Base-by-base conservation (phyloP, 805 yeast species). In the Candida ipomoeae region DNA sequence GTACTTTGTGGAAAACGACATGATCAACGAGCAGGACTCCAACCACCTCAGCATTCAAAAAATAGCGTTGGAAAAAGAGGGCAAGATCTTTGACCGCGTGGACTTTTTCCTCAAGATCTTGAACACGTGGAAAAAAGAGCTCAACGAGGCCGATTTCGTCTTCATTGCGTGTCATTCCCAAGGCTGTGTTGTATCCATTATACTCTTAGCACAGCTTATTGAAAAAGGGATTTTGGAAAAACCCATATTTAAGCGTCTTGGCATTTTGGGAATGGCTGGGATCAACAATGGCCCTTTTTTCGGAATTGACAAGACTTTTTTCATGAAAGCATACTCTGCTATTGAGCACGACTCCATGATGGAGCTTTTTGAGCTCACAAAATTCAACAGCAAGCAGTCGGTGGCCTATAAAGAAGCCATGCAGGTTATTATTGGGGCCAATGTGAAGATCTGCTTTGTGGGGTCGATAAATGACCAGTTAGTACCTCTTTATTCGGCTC, bases 111-210 rank as follows among this genome's bases (percentile, higher is more conserved):
- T 83, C 54, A 81, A 82, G 32, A 79, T 89, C 40, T 73, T 92
- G 65, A 73, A 75, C 56, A 84, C 83, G 62, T 87, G 92, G 89
- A 64, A 72, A 38, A 68, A 74, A n/a, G 77, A 75, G 33, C 68
- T 87, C 15, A 69, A 73, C 42, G 72, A 69, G 14, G 92, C 97
- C 0, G 98, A 92, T 66, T 85, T 86, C 55, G 81, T 92, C n/a
- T 89, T 85, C 62, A 80, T 92, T 54, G 97, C 97, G 1, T 84
- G 96, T 0, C 99, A 92, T 67, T 91, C 97, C 0, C 99, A 92
- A 66, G 99, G 99, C 0, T 84, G 92, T 43, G 97, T 96, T 0
- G 98, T 94, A 0, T 81, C 96, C 0, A 82, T 89, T 0, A 83
- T 89, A 32, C 65, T 92, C 29, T 68, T 90, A n/a, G 85, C 96